Conservation (phyloP, 1,139 yeast species). For the Candida sp. region DNA sequence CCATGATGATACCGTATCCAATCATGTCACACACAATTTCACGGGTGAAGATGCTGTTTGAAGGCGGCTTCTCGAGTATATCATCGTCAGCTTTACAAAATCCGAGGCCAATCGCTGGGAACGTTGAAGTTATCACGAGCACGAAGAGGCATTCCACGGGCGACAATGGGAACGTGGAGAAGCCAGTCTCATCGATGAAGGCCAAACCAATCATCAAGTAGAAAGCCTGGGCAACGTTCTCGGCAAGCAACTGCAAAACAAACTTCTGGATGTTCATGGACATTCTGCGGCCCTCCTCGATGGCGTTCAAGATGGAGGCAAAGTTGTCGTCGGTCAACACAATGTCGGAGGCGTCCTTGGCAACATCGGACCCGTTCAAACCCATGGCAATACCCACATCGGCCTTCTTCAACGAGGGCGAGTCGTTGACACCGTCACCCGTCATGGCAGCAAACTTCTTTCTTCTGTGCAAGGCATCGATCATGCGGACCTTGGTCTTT, state of each 20-base stretch:
- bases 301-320: constrained; percentile 54
- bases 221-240: constrained; percentile 79
- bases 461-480: constrained; percentile 80
- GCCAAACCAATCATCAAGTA: constrained; percentile 75
- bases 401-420: constrained; percentile 80
- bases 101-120: constrained; percentile 88
- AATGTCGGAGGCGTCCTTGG: constrained; percentile 62
- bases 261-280: constrained; percentile 81
- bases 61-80: constrained; percentile 66
- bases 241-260: constrained; percentile 76
- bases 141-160: constrained; percentile 87
- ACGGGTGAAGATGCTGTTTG: constrained; percentile 66
- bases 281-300: constrained; percentile 87
- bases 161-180: constrained; percentile 76
- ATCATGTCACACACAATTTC: constrained; percentile 77
- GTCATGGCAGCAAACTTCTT: constrained; percentile 81
- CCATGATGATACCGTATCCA: constrained; percentile 77
- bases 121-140: constrained; percentile 77
- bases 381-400: constrained; percentile 74
- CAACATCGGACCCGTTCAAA: constrained; percentile 57
- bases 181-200: constrained; percentile 60
- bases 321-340: constrained; percentile 56
- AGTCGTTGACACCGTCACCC: constrained; percentile 88
- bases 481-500: constrained; percentile 83
- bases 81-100: neutral